Percentiles rank a stretch among this genome's conserved stretches.
phyloP scores from a whole-genome alignment of 2,329 filamentous ascomycete genomes.

The Monilinia fructicola region DNA sequence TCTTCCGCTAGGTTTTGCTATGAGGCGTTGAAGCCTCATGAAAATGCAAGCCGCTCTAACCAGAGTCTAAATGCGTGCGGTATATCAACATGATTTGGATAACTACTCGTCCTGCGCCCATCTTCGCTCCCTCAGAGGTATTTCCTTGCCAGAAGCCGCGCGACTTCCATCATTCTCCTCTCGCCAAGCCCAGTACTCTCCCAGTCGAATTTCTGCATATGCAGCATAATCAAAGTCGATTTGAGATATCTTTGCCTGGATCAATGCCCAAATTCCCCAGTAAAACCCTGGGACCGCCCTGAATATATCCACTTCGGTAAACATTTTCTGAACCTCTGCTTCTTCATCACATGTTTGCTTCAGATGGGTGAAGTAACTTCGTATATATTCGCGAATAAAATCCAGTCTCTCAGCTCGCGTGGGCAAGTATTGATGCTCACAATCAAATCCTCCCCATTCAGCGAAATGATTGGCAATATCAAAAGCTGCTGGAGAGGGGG shows the following conservation, averaged over 20 bases:
- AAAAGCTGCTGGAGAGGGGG: slow-evolving; percentile 89
- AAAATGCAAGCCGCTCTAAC: slow-evolving; percentile 23
- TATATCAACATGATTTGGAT: background rate
- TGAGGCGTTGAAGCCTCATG: slow-evolving; percentile 28
- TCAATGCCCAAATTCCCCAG: slow-evolving; percentile 94
- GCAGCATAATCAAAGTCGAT: slow-evolving; percentile 96
- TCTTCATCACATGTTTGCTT: slow-evolving; percentile 50
- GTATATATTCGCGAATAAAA: slow-evolving; percentile 83
- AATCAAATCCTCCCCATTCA: slow-evolving; percentile 97
- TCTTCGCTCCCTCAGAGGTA: slow-evolving; percentile 72
- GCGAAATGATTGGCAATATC: slow-evolving; percentile 98
- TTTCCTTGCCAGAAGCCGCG: slow-evolving; percentile 52
- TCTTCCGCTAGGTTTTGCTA: slow-evolving; percentile 3
- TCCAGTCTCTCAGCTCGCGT: slow-evolving; percentile 71
- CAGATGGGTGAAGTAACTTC: slow-evolving; percentile 64
- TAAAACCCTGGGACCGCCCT: slow-evolving; percentile 86
- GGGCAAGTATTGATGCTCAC: slow-evolving; percentile 82
- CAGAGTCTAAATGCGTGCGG: slow-evolving; percentile 7
- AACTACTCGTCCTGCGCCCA: slow-evolving; percentile 54
- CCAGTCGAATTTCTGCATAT: slow-evolving; percentile 82
- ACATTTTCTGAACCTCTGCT: slow-evolving; percentile 66
- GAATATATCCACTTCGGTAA: slow-evolving; percentile 80
- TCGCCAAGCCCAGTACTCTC: slow-evolving; percentile 94
- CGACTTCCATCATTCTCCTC: slow-evolving; percentile 67
- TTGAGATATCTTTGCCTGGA: slow-evolving; percentile 89